A percentile compares a stretch with the other conserved stretches of the same genome.
Evolutionary conservation across 164 flowering plant genomes (phyloP).

Genomic region (Vitis amurensis): DNA sequence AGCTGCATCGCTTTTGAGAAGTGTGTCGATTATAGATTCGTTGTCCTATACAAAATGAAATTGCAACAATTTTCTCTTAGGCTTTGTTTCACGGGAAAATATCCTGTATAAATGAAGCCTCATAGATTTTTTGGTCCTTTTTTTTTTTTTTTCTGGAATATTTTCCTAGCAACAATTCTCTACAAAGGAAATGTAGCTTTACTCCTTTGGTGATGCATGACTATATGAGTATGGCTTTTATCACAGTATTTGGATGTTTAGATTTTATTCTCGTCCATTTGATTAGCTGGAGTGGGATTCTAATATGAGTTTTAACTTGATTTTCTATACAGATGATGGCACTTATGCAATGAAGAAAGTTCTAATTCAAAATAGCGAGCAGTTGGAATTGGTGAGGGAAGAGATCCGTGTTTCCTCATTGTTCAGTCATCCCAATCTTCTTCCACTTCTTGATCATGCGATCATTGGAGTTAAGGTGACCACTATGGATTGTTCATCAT

Average conservation of each 20-base stretch:
- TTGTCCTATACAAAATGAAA: background rate
- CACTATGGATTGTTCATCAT: background rate
- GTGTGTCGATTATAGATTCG: background rate
- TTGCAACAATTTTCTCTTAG: background rate
- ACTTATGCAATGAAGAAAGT: slow-evolving; percentile 95
- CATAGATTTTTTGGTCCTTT: too few relatives aligned
- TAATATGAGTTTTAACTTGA: background rate
- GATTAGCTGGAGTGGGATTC: background rate
- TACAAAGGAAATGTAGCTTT: too few relatives aligned
- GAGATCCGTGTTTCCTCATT: slow-evolving; percentile 89
- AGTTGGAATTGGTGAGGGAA: slow-evolving; percentile 84
- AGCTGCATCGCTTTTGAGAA: background rate
- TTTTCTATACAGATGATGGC: slow-evolving; percentile 68
- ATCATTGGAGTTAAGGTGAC: slow-evolving; percentile 83
- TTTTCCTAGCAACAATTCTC: too few relatives aligned
- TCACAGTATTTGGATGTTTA: background rate
- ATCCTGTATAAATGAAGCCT: background rate
- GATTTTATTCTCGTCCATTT: background rate
- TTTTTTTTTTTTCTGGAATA: too few relatives aligned
- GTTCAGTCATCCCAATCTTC: slow-evolving; percentile 86
- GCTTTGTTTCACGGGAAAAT: background rate
- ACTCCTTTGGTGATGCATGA: background rate
- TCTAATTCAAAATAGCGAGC: slow-evolving; percentile 81
- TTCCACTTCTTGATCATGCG: slow-evolving; percentile 97
- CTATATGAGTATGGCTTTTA: background rate